Percentiles rank a stretch among this genome's conserved stretches.
Conservation (phyloP, 768 basidiomycete species). For the Tylopilus sp. region DNA sequence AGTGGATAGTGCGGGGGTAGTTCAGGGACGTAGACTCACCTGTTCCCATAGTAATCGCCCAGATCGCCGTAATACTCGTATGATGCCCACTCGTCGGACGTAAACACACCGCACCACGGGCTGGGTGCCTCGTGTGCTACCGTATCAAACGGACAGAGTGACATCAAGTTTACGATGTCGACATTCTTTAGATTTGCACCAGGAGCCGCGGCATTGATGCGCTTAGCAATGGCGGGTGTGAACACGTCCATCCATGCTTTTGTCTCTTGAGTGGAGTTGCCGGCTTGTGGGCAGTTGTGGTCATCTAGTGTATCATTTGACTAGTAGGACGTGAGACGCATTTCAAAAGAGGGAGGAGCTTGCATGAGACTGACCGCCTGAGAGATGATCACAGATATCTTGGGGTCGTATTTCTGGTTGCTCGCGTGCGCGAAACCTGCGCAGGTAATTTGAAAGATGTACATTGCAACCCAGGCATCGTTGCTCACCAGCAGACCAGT, state of each 20-base stretch:
- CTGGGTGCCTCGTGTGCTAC: slow-evolving; percentile 46
- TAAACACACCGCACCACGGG: slow-evolving; percentile 69
- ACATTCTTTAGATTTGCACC: slow-evolving; percentile 53
- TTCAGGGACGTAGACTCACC: slow-evolving; percentile 40
- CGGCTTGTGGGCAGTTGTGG: slow-evolving; percentile 55
- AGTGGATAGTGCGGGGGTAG: not conserved
- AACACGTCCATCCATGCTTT: slow-evolving; percentile 50
- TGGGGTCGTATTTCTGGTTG: slow-evolving; percentile 39
- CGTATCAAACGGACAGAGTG: slow-evolving; percentile 75
- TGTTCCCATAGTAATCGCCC: slow-evolving; percentile 70
- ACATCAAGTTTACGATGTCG: slow-evolving; percentile 59
- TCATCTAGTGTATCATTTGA: slow-evolving; percentile 66
- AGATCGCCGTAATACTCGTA: slow-evolving; percentile 70
- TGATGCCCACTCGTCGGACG: slow-evolving; percentile 50
- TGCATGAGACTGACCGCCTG: slow-evolving; percentile 46
- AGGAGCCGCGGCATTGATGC: slow-evolving; percentile 57
- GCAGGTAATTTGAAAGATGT: not conserved
- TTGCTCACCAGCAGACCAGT: slow-evolving; percentile 58
- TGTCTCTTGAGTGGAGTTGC: slow-evolving; percentile 40
- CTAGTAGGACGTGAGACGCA: slow-evolving; percentile 22
- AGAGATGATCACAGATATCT: slow-evolving; percentile 51
- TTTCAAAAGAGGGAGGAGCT: not conserved
- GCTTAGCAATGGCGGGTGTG: slow-evolving; percentile 48
- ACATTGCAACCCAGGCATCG: no score
- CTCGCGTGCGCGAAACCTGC: slow-evolving; percentile 50